Conservation (phyloP, 768 basidiomycete genomes). For the Leccinum disarticulatum region DNA sequence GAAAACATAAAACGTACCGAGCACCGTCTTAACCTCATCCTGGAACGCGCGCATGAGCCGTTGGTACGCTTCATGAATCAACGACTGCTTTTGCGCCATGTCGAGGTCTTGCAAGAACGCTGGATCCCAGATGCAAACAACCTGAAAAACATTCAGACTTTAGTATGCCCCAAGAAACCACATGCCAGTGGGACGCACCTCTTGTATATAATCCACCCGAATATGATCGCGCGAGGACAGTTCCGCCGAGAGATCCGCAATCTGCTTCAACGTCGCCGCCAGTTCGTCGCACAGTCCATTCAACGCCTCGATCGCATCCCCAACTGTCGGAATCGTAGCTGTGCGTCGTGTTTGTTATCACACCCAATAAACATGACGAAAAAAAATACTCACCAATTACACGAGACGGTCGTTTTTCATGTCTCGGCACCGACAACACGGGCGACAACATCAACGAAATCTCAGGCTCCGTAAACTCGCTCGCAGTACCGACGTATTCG, state of each 20-base stretch:
- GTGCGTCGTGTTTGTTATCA: not conserved
- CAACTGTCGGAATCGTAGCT: constrained; percentile 78
- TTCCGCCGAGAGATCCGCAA: constrained; percentile 66
- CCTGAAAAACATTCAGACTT: constrained; percentile 29
- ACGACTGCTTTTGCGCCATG: too few species aligned
- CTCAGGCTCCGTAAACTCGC: too few species aligned
- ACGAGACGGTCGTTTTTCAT: constrained; percentile 56
- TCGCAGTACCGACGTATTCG: too few species aligned
- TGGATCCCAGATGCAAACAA: constrained; percentile 51
- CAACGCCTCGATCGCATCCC: constrained; percentile 69
- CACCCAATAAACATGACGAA: not conserved
- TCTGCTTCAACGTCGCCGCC: constrained; percentile 58
- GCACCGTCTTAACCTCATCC: too few species aligned
- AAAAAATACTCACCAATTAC: constrained; percentile 53
- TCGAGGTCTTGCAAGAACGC: too few species aligned
- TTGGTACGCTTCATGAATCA: too few species aligned
- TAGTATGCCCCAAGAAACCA: not conserved
- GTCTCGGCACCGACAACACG: too few species aligned
- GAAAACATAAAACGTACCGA: constrained; percentile 41
- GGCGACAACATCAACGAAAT: too few species aligned
- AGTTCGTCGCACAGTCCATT: constrained; percentile 64
- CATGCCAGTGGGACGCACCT: constrained; percentile 50
- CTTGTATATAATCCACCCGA: constrained; percentile 66
- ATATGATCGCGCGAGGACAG: constrained; percentile 71
- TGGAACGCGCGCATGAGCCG: too few species aligned